phyloP scores from a whole-genome alignment of 371 early-diverging fungal genomes.

The Syncephalastrum sp. region DNA sequence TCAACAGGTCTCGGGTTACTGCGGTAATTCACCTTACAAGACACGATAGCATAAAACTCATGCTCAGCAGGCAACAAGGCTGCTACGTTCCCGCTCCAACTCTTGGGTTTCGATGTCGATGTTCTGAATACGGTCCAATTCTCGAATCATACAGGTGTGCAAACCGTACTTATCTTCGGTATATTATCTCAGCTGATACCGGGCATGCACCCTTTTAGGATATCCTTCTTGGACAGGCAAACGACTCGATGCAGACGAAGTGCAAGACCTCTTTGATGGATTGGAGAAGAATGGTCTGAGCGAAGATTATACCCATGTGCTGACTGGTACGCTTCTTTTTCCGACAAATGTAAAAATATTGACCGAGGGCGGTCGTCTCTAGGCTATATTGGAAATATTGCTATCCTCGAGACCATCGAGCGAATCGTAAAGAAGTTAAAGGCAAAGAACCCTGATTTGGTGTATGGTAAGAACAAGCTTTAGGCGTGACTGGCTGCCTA shows the following conservation, averaged over 20 bases:
- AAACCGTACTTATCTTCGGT: neutral
- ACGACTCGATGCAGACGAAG: conserved; percentile 57
- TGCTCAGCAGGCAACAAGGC: conserved; percentile 71
- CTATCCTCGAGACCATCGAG: conserved; percentile 64
- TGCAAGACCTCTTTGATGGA: conserved; percentile 72
- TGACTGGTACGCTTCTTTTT: conserved; percentile 56
- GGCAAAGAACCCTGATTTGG: conserved; percentile 40
- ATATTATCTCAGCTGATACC: neutral
- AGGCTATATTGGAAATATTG: conserved; percentile 84
- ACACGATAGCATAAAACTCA: neutral
- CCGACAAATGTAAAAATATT: neutral
- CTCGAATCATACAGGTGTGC: conserved; percentile 83
- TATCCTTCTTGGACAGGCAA: conserved; percentile 79
- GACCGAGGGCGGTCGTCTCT: neutral
- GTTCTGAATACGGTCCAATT: conserved; percentile 91
- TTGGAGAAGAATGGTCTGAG: conserved; percentile 70
- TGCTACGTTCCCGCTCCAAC: conserved; percentile 88
- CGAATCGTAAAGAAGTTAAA: conserved; percentile 51
- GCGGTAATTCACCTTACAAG: conserved; percentile 42
- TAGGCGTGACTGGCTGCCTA: neutral
- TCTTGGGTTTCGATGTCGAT: conserved; percentile 90
- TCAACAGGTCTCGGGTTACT: conserved; percentile 70
- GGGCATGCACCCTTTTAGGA: conserved; percentile 36
- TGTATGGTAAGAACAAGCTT: conserved; percentile 38
- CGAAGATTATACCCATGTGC: conserved; percentile 75